A percentile compares a stretch with the other conserved stretches of the same genome.
phyloP scores from a whole-genome alignment of 106 monocot genomes.

The Amphibolis antarctica region DNA sequence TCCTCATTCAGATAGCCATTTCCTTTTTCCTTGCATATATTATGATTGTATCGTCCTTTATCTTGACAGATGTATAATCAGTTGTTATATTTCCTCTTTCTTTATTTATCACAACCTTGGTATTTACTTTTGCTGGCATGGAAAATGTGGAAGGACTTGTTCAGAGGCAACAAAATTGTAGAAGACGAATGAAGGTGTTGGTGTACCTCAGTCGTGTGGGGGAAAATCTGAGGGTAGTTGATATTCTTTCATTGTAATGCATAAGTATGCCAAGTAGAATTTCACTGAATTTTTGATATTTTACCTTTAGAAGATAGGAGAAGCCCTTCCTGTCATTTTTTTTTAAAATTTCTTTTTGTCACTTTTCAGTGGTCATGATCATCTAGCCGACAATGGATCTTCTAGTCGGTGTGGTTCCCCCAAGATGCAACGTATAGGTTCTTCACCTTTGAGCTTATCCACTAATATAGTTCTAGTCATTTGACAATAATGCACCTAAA shows the following conservation, averaged over 20 bases:
- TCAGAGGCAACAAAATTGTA: background rate
- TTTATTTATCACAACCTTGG: background rate
- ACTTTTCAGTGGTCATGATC: too few species aligned
- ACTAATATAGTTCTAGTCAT: too few species aligned
- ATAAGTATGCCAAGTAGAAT: background rate
- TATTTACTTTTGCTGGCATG: background rate
- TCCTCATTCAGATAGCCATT: conserved; percentile 67
- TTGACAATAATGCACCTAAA: too few species aligned
- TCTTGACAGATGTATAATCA: conserved; percentile 62
- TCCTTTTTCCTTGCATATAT: conserved; percentile 83
- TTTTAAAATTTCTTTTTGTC: too few species aligned
- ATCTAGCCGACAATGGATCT: too few species aligned
- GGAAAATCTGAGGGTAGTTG: background rate
- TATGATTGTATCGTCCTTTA: conserved; percentile 74
- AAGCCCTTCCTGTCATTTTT: too few species aligned
- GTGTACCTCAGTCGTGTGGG: background rate
- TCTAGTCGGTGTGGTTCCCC: too few species aligned
- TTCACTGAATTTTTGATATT: background rate
- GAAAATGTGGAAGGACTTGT: background rate
- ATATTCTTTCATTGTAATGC: background rate
- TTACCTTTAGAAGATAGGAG: background rate
- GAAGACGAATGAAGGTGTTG: background rate
- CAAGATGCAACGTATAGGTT: too few species aligned
- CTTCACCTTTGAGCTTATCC: too few species aligned
- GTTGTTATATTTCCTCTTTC: background rate